Base-by-base conservation (phyloP, 441 rosid species). In the Iberis amara region DNA sequence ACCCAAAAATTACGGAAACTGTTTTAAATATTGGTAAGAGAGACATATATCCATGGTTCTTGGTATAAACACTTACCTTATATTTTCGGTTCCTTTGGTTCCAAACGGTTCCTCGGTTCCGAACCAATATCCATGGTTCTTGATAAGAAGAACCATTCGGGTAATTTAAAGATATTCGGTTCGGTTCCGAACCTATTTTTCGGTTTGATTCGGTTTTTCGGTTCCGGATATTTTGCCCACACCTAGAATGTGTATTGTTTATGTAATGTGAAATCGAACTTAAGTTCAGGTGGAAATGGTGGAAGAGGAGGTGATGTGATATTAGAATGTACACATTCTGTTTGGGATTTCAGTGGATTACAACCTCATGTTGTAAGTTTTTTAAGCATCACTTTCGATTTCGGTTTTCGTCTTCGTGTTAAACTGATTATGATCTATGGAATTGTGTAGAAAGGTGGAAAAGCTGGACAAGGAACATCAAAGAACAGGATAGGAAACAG, bases 281-380 rank as follows among this genome's bases (percentile, higher is more conserved):
- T 30, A 62, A 36, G 53, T 76, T 60, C 51, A 89, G 94, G 95
- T 69, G 97, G 91, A 39, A 82, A 82, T 72, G 96, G 97, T 60
- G 94, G 97, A 52, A 80, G 81, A 71, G 91, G 95, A 39, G 97
- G 96, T 37, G 84, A 89, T 70, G 94, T 89, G 73, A 82, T 86
- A 28, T 56, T 89, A 24, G 84, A 89, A 64, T 80, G 97, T 64
- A 80, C 89, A 4, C 75, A 78, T 30, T 46, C 83, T 30, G 75
- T 89, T 56, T 86, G 96, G 97, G 96, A 89, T 69, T 84, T 89
- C 51, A 74, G 85, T 8, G 70, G 89, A 40, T 67, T 89, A 70
- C 91, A 79, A 54, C 82, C 80, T 75, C 97, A 86, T 42, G 64
- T 76, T 30, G 97, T 89, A 70, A 62, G 95, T 73, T 0, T 48